These are phyloP conservation scores for Phytophthora crassamura DNA, from an alignment of 352 stramenopile genomes.

Conservation along the genomic window DNA sequence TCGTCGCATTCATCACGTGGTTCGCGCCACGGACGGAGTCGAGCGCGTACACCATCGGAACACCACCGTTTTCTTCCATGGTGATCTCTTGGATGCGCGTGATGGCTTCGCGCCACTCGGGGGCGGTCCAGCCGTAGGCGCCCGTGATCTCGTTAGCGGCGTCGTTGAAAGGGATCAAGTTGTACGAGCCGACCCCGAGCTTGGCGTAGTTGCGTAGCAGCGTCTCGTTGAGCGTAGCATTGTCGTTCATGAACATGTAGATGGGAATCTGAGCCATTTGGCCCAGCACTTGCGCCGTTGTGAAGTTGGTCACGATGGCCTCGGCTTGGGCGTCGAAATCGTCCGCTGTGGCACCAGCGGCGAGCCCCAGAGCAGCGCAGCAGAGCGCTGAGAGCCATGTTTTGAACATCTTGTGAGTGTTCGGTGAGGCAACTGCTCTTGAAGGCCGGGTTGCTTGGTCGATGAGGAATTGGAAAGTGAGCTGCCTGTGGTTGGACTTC, in stretches of 20 bases:
- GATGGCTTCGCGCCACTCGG: conserved; percentile 65
- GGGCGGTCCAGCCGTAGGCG: conserved; percentile 3
- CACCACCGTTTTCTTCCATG: conserved; percentile 49
- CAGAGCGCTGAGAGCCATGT: conserved; percentile 11
- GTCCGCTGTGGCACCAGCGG: conserved; percentile 1
- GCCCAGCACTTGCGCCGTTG: conserved; percentile 49
- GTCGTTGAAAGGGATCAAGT: conserved; percentile 56
- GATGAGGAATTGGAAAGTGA: conserved; percentile 3
- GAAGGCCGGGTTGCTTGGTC: too few species aligned
- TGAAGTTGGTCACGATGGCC: conserved; percentile 16
- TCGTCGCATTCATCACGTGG: conserved; percentile 70
- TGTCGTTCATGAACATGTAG: conserved; percentile 53
- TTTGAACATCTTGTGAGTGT: conserved; percentile 10
- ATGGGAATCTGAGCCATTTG: conserved; percentile 91
- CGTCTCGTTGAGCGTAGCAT: conserved; percentile 52
- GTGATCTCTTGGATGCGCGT: conserved; percentile 75
- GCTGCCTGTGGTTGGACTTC: too few species aligned
- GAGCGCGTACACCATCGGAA: conserved; percentile 79
- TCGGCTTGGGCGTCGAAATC: conserved; percentile 7
- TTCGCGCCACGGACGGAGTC: conserved; percentile 87
- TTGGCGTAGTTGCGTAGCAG: conserved; percentile 62
- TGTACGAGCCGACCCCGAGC: conserved; percentile 82
- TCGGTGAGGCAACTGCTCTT: too few species aligned
- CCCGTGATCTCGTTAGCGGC: conserved; percentile 4
- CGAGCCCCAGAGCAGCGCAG: conserved; percentile 14